Conservation (phyloP, 768 basidiomycete species). For the Xerocomus potaroensis region DNA sequence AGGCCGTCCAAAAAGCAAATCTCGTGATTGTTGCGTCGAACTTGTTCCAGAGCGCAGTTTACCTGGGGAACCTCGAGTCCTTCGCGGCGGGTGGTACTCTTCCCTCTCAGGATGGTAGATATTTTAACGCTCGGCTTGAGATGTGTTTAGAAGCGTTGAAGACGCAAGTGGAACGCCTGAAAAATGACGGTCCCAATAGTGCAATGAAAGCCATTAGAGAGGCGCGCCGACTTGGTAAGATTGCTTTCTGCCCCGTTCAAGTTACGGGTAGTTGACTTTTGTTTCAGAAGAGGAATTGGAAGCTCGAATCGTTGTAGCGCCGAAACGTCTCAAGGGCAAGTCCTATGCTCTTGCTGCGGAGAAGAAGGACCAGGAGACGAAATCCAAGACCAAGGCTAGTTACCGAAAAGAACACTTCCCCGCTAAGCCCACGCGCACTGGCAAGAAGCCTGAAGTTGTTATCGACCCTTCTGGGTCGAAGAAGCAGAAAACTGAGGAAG, state of each 20-base stretch:
- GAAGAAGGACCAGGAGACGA: constrained; percentile 22
- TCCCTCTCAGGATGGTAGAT: constrained; percentile 77
- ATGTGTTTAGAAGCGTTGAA: constrained; percentile 53
- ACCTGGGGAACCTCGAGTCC: constrained; percentile 69
- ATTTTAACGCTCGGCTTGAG: constrained; percentile 82
- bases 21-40: constrained; percentile 83
- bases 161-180: constrained; percentile 64
- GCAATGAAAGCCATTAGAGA: constrained; percentile 65
- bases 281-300: constrained; percentile 48
- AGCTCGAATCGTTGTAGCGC: constrained; percentile 38
- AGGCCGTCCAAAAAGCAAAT: constrained; percentile 76
- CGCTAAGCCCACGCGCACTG: constrained; percentile 33
- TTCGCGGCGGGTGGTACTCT: constrained; percentile 66
- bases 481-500: constrained; percentile 15
- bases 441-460: constrained; percentile 54
- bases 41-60: constrained; percentile 76
- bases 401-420: constrained; percentile 21
- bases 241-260: neutral
- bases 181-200: constrained; percentile 55
- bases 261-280: constrained; percentile 1
- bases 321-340: constrained; percentile 75
- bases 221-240: constrained; percentile 56
- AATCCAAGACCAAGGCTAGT: constrained; percentile 12
- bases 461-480: constrained; percentile 34
- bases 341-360: constrained; percentile 61